Percentiles rank a stretch among this genome's conserved stretches.
phyloP scores from a whole-genome alignment of 345 rosid species.

The Carallia pectinifolia region DNA sequence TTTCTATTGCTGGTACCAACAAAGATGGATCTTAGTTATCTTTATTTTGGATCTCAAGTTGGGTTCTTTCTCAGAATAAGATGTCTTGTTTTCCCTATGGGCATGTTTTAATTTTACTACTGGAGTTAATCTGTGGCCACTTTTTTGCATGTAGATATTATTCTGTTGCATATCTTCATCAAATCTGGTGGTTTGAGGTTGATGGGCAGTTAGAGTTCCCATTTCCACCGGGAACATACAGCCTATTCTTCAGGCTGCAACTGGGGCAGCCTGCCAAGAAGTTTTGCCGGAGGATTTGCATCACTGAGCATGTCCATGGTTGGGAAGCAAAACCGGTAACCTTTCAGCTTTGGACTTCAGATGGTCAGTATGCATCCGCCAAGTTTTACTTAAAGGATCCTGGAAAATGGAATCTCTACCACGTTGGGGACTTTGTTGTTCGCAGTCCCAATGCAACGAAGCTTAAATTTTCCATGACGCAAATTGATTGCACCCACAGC shows the following conservation, averaged over 20 bases:
- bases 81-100: neutral
- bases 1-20: neutral
- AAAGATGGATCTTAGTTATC: neutral
- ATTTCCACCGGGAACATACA: conserved; percentile 66
- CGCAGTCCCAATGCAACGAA: conserved; percentile 29
- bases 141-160: conserved; percentile 46
- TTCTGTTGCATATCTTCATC: conserved; percentile 82
- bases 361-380: conserved; percentile 57
- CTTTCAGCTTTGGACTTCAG: conserved; percentile 72
- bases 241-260: conserved; percentile 75
- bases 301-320: conserved; percentile 73
- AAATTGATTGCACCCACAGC: conserved; percentile 91
- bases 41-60: neutral
- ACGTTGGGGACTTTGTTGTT: conserved; percentile 73
- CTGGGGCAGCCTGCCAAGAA: conserved; percentile 63
- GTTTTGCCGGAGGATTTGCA: conserved; percentile 67
- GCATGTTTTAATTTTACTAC: neutral
- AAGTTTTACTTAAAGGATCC: conserved; percentile 50
- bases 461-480: conserved; percentile 70
- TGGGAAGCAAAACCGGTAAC: conserved; percentile 83
- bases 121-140: conserved; percentile 14
- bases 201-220: conserved; percentile 78
- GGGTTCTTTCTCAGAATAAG: neutral
- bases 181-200: conserved; percentile 95
- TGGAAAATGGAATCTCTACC: conserved; percentile 70